Evolutionary conservation across 1,284 basidiomycete genomes (phyloP).

Genomic region (Ganoderma boninense): DNA sequence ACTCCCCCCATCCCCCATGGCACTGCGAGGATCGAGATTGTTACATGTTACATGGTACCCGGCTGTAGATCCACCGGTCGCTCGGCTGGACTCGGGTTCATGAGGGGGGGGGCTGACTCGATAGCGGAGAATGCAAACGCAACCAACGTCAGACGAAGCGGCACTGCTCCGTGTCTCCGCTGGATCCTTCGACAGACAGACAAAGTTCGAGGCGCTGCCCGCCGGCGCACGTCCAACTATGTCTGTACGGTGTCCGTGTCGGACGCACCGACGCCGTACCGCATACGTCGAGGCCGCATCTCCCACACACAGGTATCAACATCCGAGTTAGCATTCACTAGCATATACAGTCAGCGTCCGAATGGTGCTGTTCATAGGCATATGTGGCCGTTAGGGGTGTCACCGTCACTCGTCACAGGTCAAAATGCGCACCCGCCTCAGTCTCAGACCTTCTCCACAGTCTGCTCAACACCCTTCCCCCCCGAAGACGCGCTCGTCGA

Average conservation of each 20-base stretch:
- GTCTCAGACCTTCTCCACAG: slow-evolving; percentile 21
- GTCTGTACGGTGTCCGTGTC: background rate
- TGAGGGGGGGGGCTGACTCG: background rate
- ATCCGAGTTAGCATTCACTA: background rate
- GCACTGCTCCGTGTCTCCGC: background rate
- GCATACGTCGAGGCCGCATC: background rate
- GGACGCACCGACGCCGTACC: background rate
- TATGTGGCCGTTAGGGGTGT: background rate
- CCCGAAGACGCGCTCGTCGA: slow-evolving; percentile 9
- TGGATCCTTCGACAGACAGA: background rate
- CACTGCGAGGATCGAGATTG: background rate
- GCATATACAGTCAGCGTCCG: background rate
- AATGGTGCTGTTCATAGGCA: background rate
- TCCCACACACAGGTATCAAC: background rate
- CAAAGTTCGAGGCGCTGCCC: background rate
- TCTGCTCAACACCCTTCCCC: slow-evolving; percentile 22
- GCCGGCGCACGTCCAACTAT: background rate
- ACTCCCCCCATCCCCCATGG: background rate
- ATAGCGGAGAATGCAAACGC: background rate
- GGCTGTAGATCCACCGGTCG: background rate
- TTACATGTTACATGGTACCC: background rate
- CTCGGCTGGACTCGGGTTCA: background rate
- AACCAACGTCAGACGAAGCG: background rate
- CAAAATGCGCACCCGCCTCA: background rate
- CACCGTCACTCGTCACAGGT: too few relatives aligned